phyloP scores from a whole-genome alignment of 768 basidiomycete species.

The Gelatoporia subvermispora region DNA sequence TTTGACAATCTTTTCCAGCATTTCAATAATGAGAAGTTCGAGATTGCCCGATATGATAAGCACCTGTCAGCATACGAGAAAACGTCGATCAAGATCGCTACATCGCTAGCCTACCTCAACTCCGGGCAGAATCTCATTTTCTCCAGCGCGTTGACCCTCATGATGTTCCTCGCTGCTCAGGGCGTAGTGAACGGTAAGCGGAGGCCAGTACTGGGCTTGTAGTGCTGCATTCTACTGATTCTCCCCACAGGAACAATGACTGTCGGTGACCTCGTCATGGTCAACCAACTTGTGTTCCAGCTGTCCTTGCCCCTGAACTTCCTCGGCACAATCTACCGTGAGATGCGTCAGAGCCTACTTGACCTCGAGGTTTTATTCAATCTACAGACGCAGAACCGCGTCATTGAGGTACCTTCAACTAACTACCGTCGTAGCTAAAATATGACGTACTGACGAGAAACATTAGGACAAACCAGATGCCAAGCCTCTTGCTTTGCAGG shows the following conservation, averaged over 20 bases:
- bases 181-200: conserved; percentile 80
- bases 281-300: conserved; percentile 98
- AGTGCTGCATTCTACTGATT: background rate
- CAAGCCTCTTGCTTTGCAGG: conserved; percentile 60
- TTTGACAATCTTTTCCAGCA: conserved; percentile 44
- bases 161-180: conserved; percentile 96
- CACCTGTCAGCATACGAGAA: conserved; percentile 85
- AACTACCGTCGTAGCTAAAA: background rate
- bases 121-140: conserved; percentile 98
- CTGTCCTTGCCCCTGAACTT: conserved; percentile 95
- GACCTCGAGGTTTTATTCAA: conserved; percentile 98
- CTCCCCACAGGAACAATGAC: conserved; percentile 82
- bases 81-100: conserved; percentile 90
- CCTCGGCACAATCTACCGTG: conserved; percentile 94
- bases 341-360: conserved; percentile 90
- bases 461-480: conserved; percentile 65
- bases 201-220: conserved; percentile 9
- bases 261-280: conserved; percentile 97
- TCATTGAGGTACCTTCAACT: conserved; percentile 47
- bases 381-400: conserved; percentile 75
- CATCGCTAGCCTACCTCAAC: conserved; percentile 88
- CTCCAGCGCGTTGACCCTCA: conserved; percentile 84
- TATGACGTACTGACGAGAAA: background rate
- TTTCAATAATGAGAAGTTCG: conserved; percentile 95
- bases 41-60: conserved; percentile 88